These are phyloP conservation scores for Solanum peruvianum DNA, from an alignment of 257 asterid genomes.

Conservation along the genomic window DNA sequence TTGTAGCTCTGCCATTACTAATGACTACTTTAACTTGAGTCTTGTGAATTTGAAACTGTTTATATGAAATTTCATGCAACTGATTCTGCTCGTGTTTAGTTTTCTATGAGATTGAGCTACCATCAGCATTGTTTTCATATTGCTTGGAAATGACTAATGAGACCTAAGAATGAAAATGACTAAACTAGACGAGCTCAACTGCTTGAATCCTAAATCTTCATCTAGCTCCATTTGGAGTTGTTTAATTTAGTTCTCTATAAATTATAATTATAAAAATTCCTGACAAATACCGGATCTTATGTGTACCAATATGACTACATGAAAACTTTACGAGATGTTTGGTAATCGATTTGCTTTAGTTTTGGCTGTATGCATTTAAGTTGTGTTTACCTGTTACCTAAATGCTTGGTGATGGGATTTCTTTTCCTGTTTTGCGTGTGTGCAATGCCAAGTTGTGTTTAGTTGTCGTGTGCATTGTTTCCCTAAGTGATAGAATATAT, in stretches of 20 bases:
- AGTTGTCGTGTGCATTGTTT: background rate
- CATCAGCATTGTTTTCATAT: background rate
- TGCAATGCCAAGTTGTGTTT: background rate
- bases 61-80: background rate
- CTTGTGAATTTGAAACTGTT: background rate
- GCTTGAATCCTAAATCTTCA: background rate
- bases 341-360: background rate
- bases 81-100: background rate
- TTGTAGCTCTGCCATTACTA: background rate
- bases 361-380: background rate
- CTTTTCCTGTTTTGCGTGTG: background rate
- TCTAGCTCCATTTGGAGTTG: background rate
- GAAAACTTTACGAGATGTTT: background rate
- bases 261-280: background rate
- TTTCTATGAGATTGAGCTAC: background rate
- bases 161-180: background rate
- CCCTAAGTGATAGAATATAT: background rate
- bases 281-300: background rate
- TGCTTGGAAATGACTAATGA: background rate
- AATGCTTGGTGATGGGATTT: background rate
- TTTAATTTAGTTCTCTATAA: background rate
- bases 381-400: background rate
- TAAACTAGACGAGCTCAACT: background rate
- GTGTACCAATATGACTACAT: background rate
- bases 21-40: background rate